These are phyloP conservation scores for Dothistroma septosporum DNA, from an alignment of 2,329 filamentous ascomycete species.

Conservation along the genomic window DNA sequence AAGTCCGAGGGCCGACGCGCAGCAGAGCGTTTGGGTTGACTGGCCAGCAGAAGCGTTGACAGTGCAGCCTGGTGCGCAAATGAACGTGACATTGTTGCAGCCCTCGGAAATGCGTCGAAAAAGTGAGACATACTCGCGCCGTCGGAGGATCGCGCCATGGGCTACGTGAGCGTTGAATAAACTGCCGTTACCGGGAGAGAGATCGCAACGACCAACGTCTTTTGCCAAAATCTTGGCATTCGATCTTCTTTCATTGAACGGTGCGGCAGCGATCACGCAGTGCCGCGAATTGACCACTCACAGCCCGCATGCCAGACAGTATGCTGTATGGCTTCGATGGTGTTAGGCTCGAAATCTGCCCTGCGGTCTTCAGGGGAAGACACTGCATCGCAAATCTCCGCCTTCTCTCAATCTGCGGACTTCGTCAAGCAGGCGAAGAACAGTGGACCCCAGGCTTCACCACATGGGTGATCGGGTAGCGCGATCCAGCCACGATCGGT, in stretches of 20 bases:
- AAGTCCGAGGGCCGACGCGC: background rate
- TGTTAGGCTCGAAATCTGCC: too few species aligned
- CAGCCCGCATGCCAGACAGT: too few species aligned
- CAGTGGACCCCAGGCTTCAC: slow-evolving; percentile 39
- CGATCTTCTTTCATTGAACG: too few species aligned
- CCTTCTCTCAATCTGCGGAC: background rate
- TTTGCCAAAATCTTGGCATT: background rate
- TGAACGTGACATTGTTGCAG: background rate
- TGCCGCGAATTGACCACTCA: background rate
- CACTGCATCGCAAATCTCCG: background rate
- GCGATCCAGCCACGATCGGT: slow-evolving; percentile 41
- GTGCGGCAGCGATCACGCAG: too few species aligned
- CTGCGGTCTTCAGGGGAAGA: too few species aligned
- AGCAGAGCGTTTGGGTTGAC: background rate
- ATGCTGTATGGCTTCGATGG: too few species aligned
- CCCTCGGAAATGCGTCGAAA: background rate
- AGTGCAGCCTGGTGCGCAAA: background rate
- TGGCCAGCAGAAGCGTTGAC: background rate
- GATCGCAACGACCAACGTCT: background rate
- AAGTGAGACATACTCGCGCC: background rate
- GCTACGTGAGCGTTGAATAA: background rate
- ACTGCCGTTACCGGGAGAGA: background rate
- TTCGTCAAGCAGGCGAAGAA: slow-evolving; percentile 41
- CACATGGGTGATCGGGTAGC: slow-evolving; percentile 38
- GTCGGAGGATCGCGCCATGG: background rate